Evolutionary conservation across 306 rosid genomes (phyloP).

Genomic region (Ormosia semicastrata): DNA sequence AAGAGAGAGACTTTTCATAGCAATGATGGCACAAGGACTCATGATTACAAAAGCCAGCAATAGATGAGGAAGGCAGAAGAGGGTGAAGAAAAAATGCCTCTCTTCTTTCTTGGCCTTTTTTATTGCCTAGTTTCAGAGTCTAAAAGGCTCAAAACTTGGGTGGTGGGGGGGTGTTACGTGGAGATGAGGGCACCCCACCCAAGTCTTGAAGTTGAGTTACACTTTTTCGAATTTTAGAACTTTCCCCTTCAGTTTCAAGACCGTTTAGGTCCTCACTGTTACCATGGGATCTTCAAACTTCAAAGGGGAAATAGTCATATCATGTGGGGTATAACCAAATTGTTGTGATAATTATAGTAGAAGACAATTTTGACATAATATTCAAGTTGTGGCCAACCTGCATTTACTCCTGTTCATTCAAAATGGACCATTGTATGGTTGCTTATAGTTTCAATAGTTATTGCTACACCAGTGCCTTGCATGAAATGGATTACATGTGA

Average conservation of each 20-base stretch:
- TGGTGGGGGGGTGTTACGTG: neutral
- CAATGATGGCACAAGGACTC: conserved; percentile 71
- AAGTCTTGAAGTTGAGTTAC: conserved; percentile 15
- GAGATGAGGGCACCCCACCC: conserved; percentile 18
- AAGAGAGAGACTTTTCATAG: conserved; percentile 48
- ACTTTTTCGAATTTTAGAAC: conserved; percentile 31
- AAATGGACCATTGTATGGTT: conserved; percentile 16
- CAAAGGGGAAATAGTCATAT: conserved; percentile 23
- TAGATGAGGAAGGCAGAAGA: conserved; percentile 44
- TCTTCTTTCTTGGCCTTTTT: conserved; percentile 27
- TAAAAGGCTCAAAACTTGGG: conserved; percentile 8
- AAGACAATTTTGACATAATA: conserved; percentile 40
- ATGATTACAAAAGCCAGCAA: conserved; percentile 72
- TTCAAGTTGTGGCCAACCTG: conserved; percentile 29
- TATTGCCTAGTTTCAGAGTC: conserved; percentile 15
- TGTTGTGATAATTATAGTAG: conserved; percentile 37
- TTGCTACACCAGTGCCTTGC: neutral
- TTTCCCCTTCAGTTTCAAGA: conserved; percentile 35
- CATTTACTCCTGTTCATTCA: conserved; percentile 14
- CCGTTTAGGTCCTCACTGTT: neutral
- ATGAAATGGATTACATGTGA: no score
- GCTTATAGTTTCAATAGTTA: neutral
- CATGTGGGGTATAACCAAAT: conserved; percentile 18
- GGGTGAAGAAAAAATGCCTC: conserved; percentile 34
- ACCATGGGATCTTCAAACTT: conserved; percentile 5